Base-by-base conservation (phyloP, 257 asterid species). In the Marsdenia floribunda region DNA sequence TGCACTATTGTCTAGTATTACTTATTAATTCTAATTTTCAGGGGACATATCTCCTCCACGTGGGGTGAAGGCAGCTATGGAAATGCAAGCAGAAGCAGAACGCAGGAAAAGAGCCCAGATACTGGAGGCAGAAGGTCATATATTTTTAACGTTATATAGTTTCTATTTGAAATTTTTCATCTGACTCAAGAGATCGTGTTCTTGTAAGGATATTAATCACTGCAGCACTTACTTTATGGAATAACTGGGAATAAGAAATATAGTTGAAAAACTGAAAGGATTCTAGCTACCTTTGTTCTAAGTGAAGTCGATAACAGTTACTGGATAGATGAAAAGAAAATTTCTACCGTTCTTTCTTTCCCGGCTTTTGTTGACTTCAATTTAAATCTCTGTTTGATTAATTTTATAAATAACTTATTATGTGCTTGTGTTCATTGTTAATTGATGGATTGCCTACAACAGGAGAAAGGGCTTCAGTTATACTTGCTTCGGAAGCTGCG, bases 1-100 rank as follows among this genome's bases (percentile, higher is more conserved):
- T 57, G 10, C 16, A 8, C 18, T 73, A 12, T 60, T 24, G 76
- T 42, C n/a, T 68, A 33, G 37, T 37, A 42, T 15, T 14, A 12
- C 22, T 59, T 57, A 2, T 74, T 6, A 26, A 22, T 70, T 42
- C 63, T 38, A 21, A 50, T 65, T 73, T 80, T 61, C 78, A 92
- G 99, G 87, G 96, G 97, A 94, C 80, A 94, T 94, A 81, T 86
- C 89, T 85, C 97, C 97, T 73, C 97, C 97, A 40, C 83, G 90
- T 67, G 96, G 94, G 68, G 91, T 94, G 67, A 90, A 82, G 87
- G 97, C 87, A 2, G 97, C 96, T 3, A 93, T 93, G 98, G 97
- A 91, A 85, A 90, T 93, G 97, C 98, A 94, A 82, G 97, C 96
- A 53, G 98, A 94, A 84, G 99, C 99, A 59, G 99, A 94, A 82